Conservation (phyloP, 208 protist species). For the Trypanosoma rangeli region DNA sequence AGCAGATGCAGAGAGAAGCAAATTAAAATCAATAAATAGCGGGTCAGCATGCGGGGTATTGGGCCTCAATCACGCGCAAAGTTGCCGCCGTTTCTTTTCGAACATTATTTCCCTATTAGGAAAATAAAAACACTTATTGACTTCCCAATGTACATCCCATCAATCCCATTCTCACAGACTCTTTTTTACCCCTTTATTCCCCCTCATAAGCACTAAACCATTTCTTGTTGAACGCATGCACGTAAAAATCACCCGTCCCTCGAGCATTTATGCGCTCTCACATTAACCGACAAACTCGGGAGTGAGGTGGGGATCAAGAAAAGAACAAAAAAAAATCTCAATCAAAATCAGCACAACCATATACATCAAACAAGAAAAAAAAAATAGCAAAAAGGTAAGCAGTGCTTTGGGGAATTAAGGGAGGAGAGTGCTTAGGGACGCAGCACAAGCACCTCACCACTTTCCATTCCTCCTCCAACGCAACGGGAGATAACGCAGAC, state of each 20-base stretch:
- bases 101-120: too few species aligned
- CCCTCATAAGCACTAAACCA: too few species aligned
- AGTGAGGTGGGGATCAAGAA: too few species aligned
- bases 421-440: slow-evolving; percentile 1
- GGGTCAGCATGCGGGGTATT: neutral
- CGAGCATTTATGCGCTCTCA: too few species aligned
- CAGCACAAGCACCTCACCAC: slow-evolving; percentile 81
- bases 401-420: slow-evolving; percentile 1
- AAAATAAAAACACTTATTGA: too few species aligned
- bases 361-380: neutral
- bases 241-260: too few species aligned
- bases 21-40: too few species aligned
- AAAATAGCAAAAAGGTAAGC: neutral
- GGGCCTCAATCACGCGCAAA: neutral
- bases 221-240: too few species aligned
- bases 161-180: neutral
- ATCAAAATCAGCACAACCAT: neutral
- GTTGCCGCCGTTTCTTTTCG: neutral
- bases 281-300: too few species aligned
- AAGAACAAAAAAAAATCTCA: too few species aligned
- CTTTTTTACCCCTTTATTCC: too few species aligned
- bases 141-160: neutral
- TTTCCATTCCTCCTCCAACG: slow-evolving; percentile 95
- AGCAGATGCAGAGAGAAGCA: too few species aligned
- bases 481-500: slow-evolving; percentile 92